Evolutionary conservation across 2,329 filamentous ascomycete species (phyloP), one percentile per base, ranked within the genome.

Genomic region (Lachnellula hyalina): DNA sequence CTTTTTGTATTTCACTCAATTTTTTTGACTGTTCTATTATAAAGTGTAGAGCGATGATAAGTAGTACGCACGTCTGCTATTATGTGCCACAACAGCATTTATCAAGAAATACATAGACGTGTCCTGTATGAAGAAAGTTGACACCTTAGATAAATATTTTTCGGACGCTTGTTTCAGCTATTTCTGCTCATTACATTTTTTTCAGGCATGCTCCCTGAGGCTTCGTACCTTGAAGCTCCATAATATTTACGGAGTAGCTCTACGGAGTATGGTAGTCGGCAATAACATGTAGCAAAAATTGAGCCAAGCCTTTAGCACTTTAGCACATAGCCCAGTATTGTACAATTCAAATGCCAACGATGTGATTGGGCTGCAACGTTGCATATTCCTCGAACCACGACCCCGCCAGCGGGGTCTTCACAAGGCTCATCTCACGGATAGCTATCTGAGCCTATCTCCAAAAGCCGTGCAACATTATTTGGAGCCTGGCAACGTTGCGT

Each of bases 291-390:
- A 32, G 8, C 19, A 9, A 19, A 14, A 8, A 5, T 23, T 15
- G 12, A 48, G 11, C 15, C n/a, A 38, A 15, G 36, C 7, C 8
- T 41, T 38, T 23, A 36, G 28, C 4, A 14, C n/a, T 12, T 12
- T 14, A 12, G n/a, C 12, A 4, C n/a, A 14, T n/a, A 15, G 1
- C 36, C 50, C 28, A 52, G 38, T 25, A 38, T 44, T 8, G 19
- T 7, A 36, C 46, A 52, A 48, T 41, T 55, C 56, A 56, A 60
- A 58, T 56, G 21, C 32, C 7, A 36, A 49, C 5, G 17, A 51
- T 60, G 49, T 60, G 47, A 57, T 49, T 58, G 47, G 55, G 25
- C 48, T 46, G 60, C 53, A 62, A 62, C 60, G 60, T 62, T 62
- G 56, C 57, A 58, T 59, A 17, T 45, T 15, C 32, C 17, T 25